Evolutionary conservation across 2,329 filamentous ascomycete genomes (phyloP).

Genomic region (Fusarium odoratissimum): DNA sequence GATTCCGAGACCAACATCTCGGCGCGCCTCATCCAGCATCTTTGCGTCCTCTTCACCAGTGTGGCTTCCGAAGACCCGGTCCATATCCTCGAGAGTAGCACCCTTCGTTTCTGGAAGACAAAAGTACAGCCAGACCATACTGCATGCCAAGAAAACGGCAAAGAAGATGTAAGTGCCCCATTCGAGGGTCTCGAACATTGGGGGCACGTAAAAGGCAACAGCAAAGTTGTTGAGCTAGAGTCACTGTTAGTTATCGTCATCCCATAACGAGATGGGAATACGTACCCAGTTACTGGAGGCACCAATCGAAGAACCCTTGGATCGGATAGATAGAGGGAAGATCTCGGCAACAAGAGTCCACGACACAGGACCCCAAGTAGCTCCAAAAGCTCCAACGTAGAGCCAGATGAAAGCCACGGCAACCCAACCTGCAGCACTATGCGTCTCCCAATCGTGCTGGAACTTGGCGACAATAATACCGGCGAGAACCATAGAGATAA

Average conservation of each 20-base stretch:
- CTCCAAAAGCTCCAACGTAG: slow-evolving; percentile 62
- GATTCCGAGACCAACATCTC: slow-evolving; percentile 34
- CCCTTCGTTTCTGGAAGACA: slow-evolving; percentile 66
- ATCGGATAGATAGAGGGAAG: slow-evolving; percentile 57
- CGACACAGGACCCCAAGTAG: slow-evolving; percentile 58
- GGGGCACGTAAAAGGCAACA: slow-evolving; percentile 58
- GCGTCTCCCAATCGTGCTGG: slow-evolving; percentile 42
- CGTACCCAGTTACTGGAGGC: slow-evolving; percentile 55
- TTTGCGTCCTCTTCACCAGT: slow-evolving; percentile 45
- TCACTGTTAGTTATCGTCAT: neutral
- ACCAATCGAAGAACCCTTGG: slow-evolving; percentile 56
- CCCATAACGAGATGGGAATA: neutral
- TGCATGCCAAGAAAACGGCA: slow-evolving; percentile 59
- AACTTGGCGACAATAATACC: slow-evolving; percentile 30
- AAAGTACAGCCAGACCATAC: slow-evolving; percentile 61
- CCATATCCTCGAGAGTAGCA: slow-evolving; percentile 65
- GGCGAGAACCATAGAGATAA: slow-evolving; percentile 24
- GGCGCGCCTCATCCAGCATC: slow-evolving; percentile 36
- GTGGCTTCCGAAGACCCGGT: slow-evolving; percentile 59
- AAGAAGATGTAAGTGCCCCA: slow-evolving; percentile 70
- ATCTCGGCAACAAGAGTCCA: slow-evolving; percentile 62
- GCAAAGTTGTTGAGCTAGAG: slow-evolving; percentile 55
- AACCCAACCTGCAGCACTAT: slow-evolving; percentile 53
- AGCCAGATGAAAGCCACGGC: slow-evolving; percentile 53
- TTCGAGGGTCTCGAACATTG: slow-evolving; percentile 50